phyloP scores from a whole-genome alignment of 306 rosid genomes.

The Pachyrhizus erosus region DNA sequence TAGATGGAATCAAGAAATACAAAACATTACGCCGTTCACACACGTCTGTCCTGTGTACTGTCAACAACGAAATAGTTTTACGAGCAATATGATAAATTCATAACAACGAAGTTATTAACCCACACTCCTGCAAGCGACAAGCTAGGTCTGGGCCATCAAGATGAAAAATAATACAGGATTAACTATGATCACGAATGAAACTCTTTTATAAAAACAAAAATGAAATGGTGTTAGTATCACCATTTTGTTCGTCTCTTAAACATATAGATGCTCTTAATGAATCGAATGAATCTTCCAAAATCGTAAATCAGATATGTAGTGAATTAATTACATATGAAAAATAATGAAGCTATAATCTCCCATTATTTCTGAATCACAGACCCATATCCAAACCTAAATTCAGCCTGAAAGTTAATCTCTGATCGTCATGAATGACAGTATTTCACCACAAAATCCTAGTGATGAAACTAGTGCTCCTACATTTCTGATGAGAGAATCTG shows the following conservation, averaged over 20 bases:
- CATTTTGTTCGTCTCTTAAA: conserved; percentile 46
- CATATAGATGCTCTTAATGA: conserved; percentile 44
- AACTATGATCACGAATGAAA: conserved; percentile 34
- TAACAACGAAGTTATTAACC: neutral
- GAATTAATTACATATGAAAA: conserved; percentile 51
- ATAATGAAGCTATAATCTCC: conserved; percentile 50
- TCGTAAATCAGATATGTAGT: conserved; percentile 44
- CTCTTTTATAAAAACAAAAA: conserved; percentile 30
- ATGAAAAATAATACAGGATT: conserved; percentile 9
- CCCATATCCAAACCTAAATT: conserved; percentile 46
- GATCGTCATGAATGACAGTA: conserved; percentile 38
- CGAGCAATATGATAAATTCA: neutral
- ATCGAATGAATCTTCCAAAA: conserved; percentile 47
- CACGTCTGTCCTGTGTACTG: neutral
- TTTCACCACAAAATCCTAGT: conserved; percentile 37
- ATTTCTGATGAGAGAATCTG: conserved; percentile 42
- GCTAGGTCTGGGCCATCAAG: neutral
- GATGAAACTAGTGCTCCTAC: conserved; percentile 25
- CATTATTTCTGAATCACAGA: conserved; percentile 47
- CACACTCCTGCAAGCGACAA: neutral
- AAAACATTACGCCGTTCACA: neutral
- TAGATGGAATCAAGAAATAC: neutral
- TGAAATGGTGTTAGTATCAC: conserved; percentile 48
- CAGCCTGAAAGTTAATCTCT: conserved; percentile 40
- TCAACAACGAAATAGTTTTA: neutral